phyloP scores from a whole-genome alignment of 169 alveolate genomes.

The Plasmodium vivax region DNA sequence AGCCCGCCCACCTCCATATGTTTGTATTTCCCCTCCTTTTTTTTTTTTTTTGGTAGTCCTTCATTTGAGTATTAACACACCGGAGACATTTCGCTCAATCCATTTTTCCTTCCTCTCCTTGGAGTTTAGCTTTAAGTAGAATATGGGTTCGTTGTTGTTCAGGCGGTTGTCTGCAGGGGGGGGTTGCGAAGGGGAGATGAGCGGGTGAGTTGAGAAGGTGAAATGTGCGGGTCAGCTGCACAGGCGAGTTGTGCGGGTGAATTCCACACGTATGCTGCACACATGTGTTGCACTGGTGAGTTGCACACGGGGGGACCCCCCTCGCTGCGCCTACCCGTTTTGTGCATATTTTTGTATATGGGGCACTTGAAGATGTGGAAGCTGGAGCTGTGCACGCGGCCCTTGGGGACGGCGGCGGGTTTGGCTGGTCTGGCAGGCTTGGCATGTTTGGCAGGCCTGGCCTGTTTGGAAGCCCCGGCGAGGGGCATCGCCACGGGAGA shows the following conservation, averaged over 20 bases:
- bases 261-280: no score
- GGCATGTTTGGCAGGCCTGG: not conserved
- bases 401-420: not conserved
- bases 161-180: conserved; percentile 22
- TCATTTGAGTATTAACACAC: conserved; percentile 43
- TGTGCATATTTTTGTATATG: conserved; percentile 57
- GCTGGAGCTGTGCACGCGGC: not conserved
- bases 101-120: conserved; percentile 64
- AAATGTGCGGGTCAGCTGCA: not conserved
- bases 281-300: not conserved
- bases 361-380: conserved; percentile 55
- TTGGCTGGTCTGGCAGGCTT: not conserved
- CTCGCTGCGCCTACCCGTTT: conserved; percentile 17
- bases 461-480: not conserved
- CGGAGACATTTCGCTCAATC: conserved; percentile 65
- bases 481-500: not conserved
- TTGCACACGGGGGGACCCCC: not conserved
- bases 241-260: not conserved
- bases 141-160: conserved; percentile 46
- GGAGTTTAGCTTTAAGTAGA: conserved; percentile 57
- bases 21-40: not conserved
- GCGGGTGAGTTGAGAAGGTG: not conserved
- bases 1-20: not conserved
- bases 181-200: no score
- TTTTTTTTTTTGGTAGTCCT: not conserved